Evolutionary conservation across 495 filamentous ascomycete species (phyloP).

Genomic region (Penicillium daleae): DNA sequence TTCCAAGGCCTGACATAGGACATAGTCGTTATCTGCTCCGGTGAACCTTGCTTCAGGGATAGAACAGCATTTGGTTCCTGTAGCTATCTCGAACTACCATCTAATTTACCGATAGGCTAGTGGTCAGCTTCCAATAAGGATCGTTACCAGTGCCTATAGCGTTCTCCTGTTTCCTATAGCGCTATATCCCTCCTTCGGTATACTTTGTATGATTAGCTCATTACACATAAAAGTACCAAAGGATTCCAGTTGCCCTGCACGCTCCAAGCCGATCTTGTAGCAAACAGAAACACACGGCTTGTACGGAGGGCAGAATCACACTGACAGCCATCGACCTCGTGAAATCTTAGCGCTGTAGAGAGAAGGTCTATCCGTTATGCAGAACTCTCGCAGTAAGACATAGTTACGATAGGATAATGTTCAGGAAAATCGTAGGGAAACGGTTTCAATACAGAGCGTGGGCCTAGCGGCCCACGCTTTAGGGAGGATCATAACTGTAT

Average conservation of each 20-base stretch:
- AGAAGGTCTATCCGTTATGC: neutral
- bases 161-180: neutral
- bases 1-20: constrained; percentile 12
- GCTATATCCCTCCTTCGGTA: too few species aligned
- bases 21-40: constrained; percentile 12
- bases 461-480: constrained; percentile 20
- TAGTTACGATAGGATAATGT: constrained; percentile 8
- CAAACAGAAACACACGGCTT: too few species aligned
- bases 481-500: constrained; percentile 5
- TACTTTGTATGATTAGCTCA: too few species aligned
- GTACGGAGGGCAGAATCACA: too few species aligned
- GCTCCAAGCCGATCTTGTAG: too few species aligned
- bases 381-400: neutral
- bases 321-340: neutral
- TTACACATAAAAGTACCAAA: too few species aligned
- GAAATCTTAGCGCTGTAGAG: neutral
- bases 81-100: neutral
- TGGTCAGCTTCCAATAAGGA: neutral
- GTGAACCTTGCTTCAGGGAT: constrained; percentile 14
- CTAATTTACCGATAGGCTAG: constrained; percentile 5
- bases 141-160: too few species aligned
- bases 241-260: too few species aligned
- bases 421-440: constrained; percentile 16
- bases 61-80: neutral
- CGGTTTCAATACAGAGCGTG: constrained; percentile 15